Evolutionary conservation across 2,329 filamentous ascomycete species (phyloP).

Genomic region (Trichoderma sp.): DNA sequence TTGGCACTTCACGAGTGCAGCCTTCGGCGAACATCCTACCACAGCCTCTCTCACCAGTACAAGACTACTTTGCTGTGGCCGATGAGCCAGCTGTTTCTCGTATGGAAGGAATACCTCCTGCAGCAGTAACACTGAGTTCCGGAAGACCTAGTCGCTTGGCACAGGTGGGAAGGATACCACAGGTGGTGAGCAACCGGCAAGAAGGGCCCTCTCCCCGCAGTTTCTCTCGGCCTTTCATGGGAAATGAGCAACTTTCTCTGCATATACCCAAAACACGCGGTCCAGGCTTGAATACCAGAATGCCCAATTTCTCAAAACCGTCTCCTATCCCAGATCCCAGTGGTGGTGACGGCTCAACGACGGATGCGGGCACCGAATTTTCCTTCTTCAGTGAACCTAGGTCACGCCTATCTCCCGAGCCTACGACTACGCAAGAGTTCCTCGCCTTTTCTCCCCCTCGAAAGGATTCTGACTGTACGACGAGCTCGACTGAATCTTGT

Average conservation of each 20-base stretch:
- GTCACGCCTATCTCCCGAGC: constrained; percentile 31
- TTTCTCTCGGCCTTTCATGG: constrained; percentile 78
- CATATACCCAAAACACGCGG: constrained; percentile 30
- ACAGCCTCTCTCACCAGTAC: not conserved
- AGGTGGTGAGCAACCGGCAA: constrained; percentile 67
- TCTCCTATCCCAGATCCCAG: constrained; percentile 37
- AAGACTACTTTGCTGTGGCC: not conserved
- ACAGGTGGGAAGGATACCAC: constrained; percentile 82
- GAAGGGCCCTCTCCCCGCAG: constrained; percentile 70
- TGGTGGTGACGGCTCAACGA: constrained; percentile 35
- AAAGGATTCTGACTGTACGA: constrained; percentile 65
- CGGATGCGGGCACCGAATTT: constrained; percentile 32
- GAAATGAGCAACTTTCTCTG: constrained; percentile 43
- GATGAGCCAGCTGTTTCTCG: not conserved
- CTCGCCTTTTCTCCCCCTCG: constrained; percentile 67
- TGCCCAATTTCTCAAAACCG: constrained; percentile 43
- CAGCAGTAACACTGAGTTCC: constrained; percentile 11
- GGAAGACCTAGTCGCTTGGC: constrained; percentile 59
- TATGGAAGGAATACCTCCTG: not conserved
- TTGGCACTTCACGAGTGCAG: not conserved
- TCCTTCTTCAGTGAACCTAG: constrained; percentile 32
- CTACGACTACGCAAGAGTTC: constrained; percentile 57
- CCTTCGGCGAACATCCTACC: not conserved
- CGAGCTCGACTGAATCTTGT: constrained; percentile 63
- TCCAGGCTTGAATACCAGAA: constrained; percentile 45